Percentiles rank a stretch among this genome's conserved stretches.
phyloP scores from a whole-genome alignment of 768 basidiomycete species.

The Xerocomus potaroensis region DNA sequence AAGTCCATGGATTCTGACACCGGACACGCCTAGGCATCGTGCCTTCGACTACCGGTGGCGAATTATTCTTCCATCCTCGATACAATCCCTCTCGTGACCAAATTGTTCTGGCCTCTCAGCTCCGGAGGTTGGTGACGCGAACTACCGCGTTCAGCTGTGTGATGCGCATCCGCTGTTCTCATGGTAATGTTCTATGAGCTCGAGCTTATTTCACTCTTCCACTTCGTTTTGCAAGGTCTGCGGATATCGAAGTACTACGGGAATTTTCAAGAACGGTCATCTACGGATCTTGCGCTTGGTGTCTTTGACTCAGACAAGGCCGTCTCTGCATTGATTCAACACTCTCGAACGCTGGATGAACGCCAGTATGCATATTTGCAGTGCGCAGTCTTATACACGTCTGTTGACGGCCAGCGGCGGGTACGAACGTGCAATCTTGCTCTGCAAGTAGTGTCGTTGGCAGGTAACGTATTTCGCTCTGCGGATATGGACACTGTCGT shows the following conservation, averaged over 20 bases:
- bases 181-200: conserved; percentile 46
- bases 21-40: conserved; percentile 46
- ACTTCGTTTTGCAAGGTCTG: conserved; percentile 43
- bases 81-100: conserved; percentile 71
- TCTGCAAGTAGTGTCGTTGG: conserved; percentile 72
- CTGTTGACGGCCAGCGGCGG: conserved; percentile 66
- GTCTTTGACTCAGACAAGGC: conserved; percentile 79
- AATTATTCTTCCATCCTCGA: conserved; percentile 89
- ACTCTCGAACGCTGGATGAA: conserved; percentile 63
- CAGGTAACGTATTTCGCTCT: conserved; percentile 87
- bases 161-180: conserved; percentile 79
- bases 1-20: conserved; percentile 7
- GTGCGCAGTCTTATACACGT: conserved; percentile 85
- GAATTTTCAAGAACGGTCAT: conserved; percentile 61
- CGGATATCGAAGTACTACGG: conserved; percentile 64
- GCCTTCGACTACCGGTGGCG: conserved; percentile 78
- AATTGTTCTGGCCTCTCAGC: conserved; percentile 63
- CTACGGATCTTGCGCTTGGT: conserved; percentile 76
- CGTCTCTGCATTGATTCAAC: conserved; percentile 69
- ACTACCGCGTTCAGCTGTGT: conserved; percentile 77
- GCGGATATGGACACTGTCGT: conserved; percentile 88
- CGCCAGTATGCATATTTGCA: conserved; percentile 77
- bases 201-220: conserved; percentile 3
- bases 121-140: conserved; percentile 62
- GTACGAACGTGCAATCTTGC: conserved; percentile 87